Conservation (phyloP, 169 alveolate species). For the Plasmodium inui region DNA sequence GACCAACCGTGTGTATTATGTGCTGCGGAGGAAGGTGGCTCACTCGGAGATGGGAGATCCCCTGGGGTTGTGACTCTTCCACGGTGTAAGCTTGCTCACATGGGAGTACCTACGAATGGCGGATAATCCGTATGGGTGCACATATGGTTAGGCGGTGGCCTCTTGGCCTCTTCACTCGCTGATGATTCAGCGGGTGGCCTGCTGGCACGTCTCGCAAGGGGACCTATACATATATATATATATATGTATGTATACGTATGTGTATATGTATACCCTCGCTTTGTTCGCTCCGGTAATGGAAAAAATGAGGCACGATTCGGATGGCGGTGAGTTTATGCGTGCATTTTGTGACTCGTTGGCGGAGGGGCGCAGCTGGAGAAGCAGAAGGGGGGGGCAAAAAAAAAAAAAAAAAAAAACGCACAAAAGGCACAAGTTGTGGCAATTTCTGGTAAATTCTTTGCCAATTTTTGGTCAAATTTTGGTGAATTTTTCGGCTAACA, state of each 20-base stretch:
- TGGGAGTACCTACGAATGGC: background rate
- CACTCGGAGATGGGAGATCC: background rate
- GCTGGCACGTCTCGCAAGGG: background rate
- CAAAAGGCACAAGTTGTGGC: background rate
- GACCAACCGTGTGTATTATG: background rate
- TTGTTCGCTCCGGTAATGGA: background rate
- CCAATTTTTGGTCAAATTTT: too few species aligned
- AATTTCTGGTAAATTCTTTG: background rate
- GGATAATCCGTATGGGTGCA: background rate
- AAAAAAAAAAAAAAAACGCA: background rate
- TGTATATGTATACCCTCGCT: background rate
- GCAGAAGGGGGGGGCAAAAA: background rate
- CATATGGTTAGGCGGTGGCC: background rate
- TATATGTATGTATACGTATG: background rate
- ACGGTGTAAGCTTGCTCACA: background rate
- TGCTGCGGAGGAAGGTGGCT: background rate
- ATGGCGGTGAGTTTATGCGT: background rate
- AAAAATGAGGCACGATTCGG: background rate
- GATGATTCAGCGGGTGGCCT: background rate
- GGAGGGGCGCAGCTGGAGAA: background rate
- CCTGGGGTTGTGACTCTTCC: background rate
- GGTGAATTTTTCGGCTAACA: background rate
- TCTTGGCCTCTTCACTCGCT: background rate
- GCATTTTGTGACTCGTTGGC: background rate
- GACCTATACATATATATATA: background rate